A percentile compares a stretch with the other conserved stretches of the same genome.
Conservation (phyloP, 2,329 filamentous ascomycete genomes). For the Teratosphaeria viscida region DNA sequence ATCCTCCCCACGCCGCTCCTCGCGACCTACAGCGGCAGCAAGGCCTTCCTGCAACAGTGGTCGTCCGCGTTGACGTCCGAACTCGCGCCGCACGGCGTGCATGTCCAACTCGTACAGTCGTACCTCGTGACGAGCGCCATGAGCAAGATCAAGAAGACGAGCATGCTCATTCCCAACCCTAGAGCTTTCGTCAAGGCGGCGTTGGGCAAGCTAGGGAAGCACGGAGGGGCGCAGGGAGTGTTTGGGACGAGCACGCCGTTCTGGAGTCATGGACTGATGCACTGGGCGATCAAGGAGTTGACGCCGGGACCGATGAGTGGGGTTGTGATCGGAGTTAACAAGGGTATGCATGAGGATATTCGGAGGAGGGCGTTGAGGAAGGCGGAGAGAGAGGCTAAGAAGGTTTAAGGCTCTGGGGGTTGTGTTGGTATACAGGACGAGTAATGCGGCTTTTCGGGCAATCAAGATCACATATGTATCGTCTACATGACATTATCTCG, state of each 20-base stretch:
- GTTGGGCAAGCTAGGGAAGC: constrained; percentile 68
- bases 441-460: background rate
- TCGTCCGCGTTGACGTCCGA: constrained; percentile 76
- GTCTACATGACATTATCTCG: background rate
- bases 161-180: constrained; percentile 67
- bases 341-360: constrained; percentile 70
- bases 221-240: constrained; percentile 66
- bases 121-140: constrained; percentile 94
- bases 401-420: constrained; percentile 24
- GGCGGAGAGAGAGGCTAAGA: constrained; percentile 71
- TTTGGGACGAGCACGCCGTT: constrained; percentile 82
- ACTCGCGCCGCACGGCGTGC: constrained; percentile 67
- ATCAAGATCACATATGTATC: background rate
- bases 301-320: constrained; percentile 45
- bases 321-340: constrained; percentile 51
- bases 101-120: constrained; percentile 83
- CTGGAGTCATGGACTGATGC: constrained; percentile 84
- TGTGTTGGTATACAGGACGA: background rate
- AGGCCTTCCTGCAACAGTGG: constrained; percentile 97
- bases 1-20: constrained; percentile 84
- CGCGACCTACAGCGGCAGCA: constrained; percentile 93
- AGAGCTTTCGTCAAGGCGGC: constrained; percentile 70
- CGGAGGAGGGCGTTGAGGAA: constrained; percentile 74
- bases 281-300: constrained; percentile 62
- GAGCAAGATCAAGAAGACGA: constrained; percentile 84